Evolutionary conservation across 768 basidiomycete species (phyloP), one percentile per base, ranked within the genome.

Genomic region (Antrodiella citrinella): DNA sequence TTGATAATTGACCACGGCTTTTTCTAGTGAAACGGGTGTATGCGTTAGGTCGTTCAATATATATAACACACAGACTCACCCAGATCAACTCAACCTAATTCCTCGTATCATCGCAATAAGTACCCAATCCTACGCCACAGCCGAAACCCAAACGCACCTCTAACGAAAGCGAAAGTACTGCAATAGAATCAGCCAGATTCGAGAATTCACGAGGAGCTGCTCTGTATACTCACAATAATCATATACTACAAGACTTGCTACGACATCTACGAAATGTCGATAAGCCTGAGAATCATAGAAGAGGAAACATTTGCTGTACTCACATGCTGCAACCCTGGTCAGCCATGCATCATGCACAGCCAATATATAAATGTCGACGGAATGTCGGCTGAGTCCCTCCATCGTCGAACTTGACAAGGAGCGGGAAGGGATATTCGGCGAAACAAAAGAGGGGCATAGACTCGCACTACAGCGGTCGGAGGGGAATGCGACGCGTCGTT

Each of bases 1-100:
- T 65, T 65, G 44, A 65, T 57, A 44, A 62, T 40, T 22, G 61
- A 62, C 64, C 64, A 65, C 39, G 55, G 59, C 51, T 60, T 63
- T 49, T 52, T 59, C 62, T 58, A 44, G 30, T 35, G 35, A 4
- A 20, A n/a, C n/a, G n/a, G n/a, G n/a, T n/a, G n/a, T n/a, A n/a
- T n/a, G n/a, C n/a, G n/a, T n/a, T n/a, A n/a, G n/a, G n/a, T n/a
- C n/a, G n/a, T n/a, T n/a, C n/a, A n/a, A n/a, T n/a, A n/a, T n/a
- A n/a, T n/a, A n/a, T n/a, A n/a, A n/a, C n/a, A n/a, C n/a, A n/a
- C n/a, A n/a, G n/a, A 53, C 59, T 26, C n/a, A 60, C 59, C 59
- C 59, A 60, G 20, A 60, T 55, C 38, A 60, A 42, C 45, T 60
- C 57, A 4, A 60, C 51, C 52, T 60, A 47, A 11, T 50, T 20